phyloP scores from a whole-genome alignment of 1,139 yeast genomes.

The Tardiomyces depauwii region DNA sequence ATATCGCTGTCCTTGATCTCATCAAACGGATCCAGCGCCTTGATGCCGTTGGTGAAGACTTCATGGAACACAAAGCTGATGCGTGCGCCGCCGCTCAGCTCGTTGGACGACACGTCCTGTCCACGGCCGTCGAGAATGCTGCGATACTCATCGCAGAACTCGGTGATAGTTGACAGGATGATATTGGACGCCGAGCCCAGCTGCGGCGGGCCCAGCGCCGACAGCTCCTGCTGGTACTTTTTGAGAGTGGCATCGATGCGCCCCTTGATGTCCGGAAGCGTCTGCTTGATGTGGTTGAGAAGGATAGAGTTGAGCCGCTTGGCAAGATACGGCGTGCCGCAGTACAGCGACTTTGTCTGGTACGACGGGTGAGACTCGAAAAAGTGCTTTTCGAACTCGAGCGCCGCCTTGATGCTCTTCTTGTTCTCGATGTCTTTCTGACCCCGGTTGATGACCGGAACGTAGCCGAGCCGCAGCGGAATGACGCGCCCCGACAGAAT shows the following conservation, averaged over 20 bases:
- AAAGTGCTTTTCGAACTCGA: constrained; percentile 64
- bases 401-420: constrained; percentile 83
- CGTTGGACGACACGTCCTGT: constrained; percentile 48
- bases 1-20: constrained; percentile 94
- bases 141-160: constrained; percentile 72
- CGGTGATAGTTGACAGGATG: constrained; percentile 83
- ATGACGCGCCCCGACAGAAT: constrained; percentile 93
- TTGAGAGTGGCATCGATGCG: constrained; percentile 83
- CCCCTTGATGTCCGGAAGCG: constrained; percentile 90
- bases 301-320: constrained; percentile 83
- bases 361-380: constrained; percentile 94
- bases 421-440: constrained; percentile 86
- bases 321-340: constrained; percentile 96
- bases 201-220: constrained; percentile 60
- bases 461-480: constrained; percentile 91
- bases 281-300: constrained; percentile 85
- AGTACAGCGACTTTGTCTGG: constrained; percentile 78
- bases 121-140: constrained; percentile 87
- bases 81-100: constrained; percentile 96
- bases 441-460: constrained; percentile 96
- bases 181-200: constrained; percentile 84
- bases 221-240: constrained; percentile 75
- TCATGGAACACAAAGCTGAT: constrained; percentile 96
- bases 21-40: constrained; percentile 91
- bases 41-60: constrained; percentile 85